A percentile compares a stretch with the other conserved stretches of the same genome.
These are phyloP conservation scores for Chaetomiaceae sp. DNA, from an alignment of 2,329 filamentous ascomycete genomes.

Conservation along the genomic window DNA sequence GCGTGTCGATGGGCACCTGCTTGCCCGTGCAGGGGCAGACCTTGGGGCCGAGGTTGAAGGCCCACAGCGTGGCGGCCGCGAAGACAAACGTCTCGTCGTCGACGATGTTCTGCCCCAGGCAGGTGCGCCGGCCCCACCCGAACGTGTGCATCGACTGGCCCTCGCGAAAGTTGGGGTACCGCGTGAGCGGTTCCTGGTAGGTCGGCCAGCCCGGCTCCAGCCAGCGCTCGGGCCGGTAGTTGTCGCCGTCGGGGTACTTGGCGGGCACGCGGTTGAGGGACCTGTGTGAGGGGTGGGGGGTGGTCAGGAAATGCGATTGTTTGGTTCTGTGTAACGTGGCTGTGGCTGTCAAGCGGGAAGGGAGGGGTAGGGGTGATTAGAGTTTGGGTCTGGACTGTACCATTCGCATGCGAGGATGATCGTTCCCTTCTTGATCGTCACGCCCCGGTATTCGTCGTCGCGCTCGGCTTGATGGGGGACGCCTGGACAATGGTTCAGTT, in stretches of 20 bases:
- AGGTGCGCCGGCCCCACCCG: constrained; percentile 57
- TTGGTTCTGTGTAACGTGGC: too few relatives aligned
- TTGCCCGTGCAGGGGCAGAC: constrained; percentile 38
- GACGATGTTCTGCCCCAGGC: constrained; percentile 56
- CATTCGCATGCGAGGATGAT: constrained; percentile 46
- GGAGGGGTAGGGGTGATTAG: too few relatives aligned
- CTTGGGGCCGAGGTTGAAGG: constrained; percentile 38
- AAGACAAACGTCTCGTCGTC: constrained; percentile 52
- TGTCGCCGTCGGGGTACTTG: constrained; percentile 58
- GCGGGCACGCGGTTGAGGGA: constrained; percentile 51
- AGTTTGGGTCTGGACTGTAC: too few relatives aligned
- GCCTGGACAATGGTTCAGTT: constrained; percentile 25
- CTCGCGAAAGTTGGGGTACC: constrained; percentile 56
- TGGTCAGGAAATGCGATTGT: background rate
- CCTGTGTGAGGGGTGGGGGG: constrained; percentile 28
- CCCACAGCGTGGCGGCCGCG: constrained; percentile 44
- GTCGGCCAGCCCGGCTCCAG: constrained; percentile 57
- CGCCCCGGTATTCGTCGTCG: constrained; percentile 41
- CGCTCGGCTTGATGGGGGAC: constrained; percentile 45
- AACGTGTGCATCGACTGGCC: constrained; percentile 56
- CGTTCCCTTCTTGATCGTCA: constrained; percentile 42
- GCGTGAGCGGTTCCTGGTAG: constrained; percentile 57
- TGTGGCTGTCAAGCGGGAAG: too few relatives aligned
- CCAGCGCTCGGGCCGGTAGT: constrained; percentile 56
- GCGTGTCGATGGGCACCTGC: constrained; percentile 39